phyloP scores from a whole-genome alignment of 345 rosid species.

The Nephelium lappaceum region DNA sequence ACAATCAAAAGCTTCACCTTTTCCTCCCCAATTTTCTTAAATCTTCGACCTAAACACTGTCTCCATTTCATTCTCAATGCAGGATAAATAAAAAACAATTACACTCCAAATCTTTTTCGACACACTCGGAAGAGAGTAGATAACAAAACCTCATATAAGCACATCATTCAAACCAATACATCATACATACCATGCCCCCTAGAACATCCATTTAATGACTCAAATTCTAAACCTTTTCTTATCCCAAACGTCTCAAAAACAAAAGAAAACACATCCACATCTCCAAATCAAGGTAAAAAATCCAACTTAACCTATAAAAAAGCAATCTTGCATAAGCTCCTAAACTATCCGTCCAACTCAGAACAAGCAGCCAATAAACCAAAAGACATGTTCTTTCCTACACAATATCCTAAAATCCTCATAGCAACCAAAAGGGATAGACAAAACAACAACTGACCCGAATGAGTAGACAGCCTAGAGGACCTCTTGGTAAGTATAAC shows the following conservation, averaged over 20 bases:
- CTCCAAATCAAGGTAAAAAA: neutral
- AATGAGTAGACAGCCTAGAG: constrained; percentile 72
- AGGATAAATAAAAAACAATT: too few species aligned
- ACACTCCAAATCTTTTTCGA: too few species aligned
- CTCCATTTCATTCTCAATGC: neutral
- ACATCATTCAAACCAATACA: neutral
- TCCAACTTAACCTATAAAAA: neutral
- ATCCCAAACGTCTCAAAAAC: neutral
- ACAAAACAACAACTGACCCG: constrained; percentile 58
- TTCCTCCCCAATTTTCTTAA: neutral
- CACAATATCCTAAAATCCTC: neutral
- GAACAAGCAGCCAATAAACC: neutral
- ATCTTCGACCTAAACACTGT: neutral
- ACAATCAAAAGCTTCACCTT: too few species aligned
- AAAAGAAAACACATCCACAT: neutral
- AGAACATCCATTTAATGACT: neutral
- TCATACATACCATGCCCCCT: too few species aligned
- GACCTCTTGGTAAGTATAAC: constrained; percentile 89
- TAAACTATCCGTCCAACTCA: neutral
- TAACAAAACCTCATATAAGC: neutral
- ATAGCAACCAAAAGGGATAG: constrained; percentile 10
- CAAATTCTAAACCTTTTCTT: neutral
- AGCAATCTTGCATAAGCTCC: too few species aligned
- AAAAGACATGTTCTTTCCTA: neutral
- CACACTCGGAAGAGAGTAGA: neutral